Base-by-base conservation (phyloP, 2,329 filamentous ascomycete genomes). In the Zasmidium citrigriseum region DNA sequence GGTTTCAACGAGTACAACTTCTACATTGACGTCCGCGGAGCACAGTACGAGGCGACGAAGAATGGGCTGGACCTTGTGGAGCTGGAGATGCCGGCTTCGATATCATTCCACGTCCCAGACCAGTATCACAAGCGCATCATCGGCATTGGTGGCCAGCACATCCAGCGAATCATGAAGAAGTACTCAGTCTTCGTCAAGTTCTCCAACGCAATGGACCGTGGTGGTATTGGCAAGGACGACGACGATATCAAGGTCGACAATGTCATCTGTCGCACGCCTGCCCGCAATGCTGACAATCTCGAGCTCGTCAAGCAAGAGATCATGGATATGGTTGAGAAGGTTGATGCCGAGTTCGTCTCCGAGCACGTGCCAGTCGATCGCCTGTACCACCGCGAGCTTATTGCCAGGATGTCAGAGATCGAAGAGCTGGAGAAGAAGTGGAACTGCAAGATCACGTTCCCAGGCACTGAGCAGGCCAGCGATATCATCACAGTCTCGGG, bases 1-100 rank as follows among this genome's bases (percentile, higher is more conserved):
- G 93, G 92, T 63, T 99, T 98, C 81, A 96, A 97, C 76, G 95
- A 99, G 79, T 99, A 98, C 83, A 98, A 99, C 77, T 99, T 99
- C 82, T 96, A 98, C 77, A 99, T 99, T 65, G 95, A 99, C 72
- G 93, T 99, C 56, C 93, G 95, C 72, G 93, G 91, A 47, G 88
- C 88, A 55, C 89, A 90, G 67, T 98, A 97, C 73, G 93, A 97
- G 64, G 92, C 93, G 2, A 95, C 95, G 77, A 96, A 95, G 79
- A 90, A 93, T 68, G 95, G 95, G 1, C 80, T 99, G 61, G 88
- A 89, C 64, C 84, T 99, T 58, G 95, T 99, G 18, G 95, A 99
- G 75, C 93, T 98, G 77, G 95, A 99, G 77, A 98, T 99, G 93
- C 95, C 95, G 44, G 95, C 95, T 27, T 96, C 95, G 10, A 98